Evolutionary conservation across 1,139 yeast species (phyloP), one percentile per base, ranked within the genome.

Genomic region (Candida anutae): DNA sequence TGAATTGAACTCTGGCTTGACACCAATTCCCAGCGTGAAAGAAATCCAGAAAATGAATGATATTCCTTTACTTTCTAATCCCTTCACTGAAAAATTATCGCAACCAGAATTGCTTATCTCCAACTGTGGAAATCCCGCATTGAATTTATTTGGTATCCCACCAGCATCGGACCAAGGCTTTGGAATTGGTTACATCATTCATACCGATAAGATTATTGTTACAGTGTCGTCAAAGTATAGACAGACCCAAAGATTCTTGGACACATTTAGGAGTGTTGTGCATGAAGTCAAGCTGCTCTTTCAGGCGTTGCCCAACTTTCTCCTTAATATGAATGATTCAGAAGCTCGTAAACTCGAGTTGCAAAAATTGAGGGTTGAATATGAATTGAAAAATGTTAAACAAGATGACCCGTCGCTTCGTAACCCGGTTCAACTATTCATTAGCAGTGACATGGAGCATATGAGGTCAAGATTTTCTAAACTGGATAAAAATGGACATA

Each of bases 121-220:
- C 15, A 81, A 81, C 46, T 81, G 93, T 56, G 93, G 93, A 13
- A 81, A 79, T 44, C 81, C 85, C 9, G 85, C 90, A 0, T 64
- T 81, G 38, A 69, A 71, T 26, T 57, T 77, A 12, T 81, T 81
- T 58, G 90, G 90, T 5, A 70, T 81, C 16, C 78, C 88, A 0
- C 93, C 90, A 2, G 83, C 85, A 0, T 62, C 69, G 15, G 75
- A 81, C 28, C 76, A 76, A 39, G 93, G 93, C 0, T 80, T 77
- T 48, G 90, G 88, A 10, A 65, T 80, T 24, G 90, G 88, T 0
- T 81, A 81, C 44, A 77, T 79, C 25, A 69, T 80, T 31, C 83
- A 80, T 46, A 69, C 68, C 33, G 85, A 78, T 40, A 58, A 57
- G 27, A 59, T 64, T 4, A 66, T 67, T 13, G 65, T 81, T 15